Evolutionary conservation across 2,329 filamentous ascomycete genomes (phyloP), one percentile per base, ranked within the genome.

Genomic region (Trichoderma pleuroti): DNA sequence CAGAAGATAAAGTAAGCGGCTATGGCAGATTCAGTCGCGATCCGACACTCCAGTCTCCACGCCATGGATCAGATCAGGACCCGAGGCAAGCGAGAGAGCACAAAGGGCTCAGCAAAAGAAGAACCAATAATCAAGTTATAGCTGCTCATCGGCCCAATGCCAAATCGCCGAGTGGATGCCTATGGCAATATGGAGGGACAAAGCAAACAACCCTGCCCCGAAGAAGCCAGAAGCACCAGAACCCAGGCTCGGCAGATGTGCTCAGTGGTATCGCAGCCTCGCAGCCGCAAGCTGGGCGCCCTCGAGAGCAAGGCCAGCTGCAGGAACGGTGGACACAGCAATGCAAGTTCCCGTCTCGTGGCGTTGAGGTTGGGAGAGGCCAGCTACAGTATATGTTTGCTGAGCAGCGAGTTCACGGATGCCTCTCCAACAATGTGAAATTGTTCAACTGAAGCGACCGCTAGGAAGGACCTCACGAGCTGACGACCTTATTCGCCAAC

Each of bases 321-420:
- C 60, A 65, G 68, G 68, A 36, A 49, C 34, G 24, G 14, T 59
- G 68, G 16, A 59, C 68, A 70, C 60, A 65, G 21, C 24, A 64
- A 70, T 70, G 68, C 68, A 65, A 26, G 68, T 59, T 65, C 46
- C 68, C 68, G 68, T 28, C 21, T 14, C 42, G 60, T 52, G 49
- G 68, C n/a, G 28, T 52, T 59, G 49, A 46, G 60, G 56, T 30
- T 36, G 24, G 30, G 34, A 11, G 32, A 64, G 49, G 30, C 14
- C 8, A 24, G 49, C 24, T 24, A 24, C n/a, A 32, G 57, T 30
- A 34, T 59, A 24, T 67, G 24, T 49, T 60, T 68, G 54, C 54
- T 30, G 18, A 49, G 42, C n/a, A 21, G 42, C 4, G 9, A 21
- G n/a, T 49, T 49, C 39, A n/a, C 6, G 52, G 52, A 16, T 30